Percentiles rank a stretch among this genome's conserved stretches.
These are phyloP conservation scores for Sporothrix curviconia DNA, from an alignment of 2,329 filamentous ascomycete genomes.

Conservation along the genomic window DNA sequence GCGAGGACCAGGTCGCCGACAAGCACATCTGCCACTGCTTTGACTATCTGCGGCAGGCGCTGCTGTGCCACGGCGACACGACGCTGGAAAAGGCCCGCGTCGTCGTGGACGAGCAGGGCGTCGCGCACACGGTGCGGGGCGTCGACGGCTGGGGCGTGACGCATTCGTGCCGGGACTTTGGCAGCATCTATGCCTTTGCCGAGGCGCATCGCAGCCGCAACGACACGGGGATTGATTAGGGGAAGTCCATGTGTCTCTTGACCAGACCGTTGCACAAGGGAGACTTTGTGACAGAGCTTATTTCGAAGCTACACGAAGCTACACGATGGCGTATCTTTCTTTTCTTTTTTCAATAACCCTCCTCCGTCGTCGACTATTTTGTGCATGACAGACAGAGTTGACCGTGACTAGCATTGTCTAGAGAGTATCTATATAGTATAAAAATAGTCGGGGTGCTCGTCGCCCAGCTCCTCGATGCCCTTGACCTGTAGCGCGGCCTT, in stretches of 20 bases:
- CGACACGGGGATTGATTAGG: constrained; percentile 17
- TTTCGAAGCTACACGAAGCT: no score
- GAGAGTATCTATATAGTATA: not conserved
- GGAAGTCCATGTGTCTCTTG: no score
- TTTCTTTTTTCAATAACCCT: no score
- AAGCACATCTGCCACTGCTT: constrained; percentile 22
- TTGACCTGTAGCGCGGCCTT: not conserved
- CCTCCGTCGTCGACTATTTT: no score
- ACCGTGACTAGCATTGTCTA: no score
- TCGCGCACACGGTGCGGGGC: constrained; percentile 10
- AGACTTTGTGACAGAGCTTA: no score
- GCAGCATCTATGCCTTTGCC: constrained; percentile 16
- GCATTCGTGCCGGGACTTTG: constrained; percentile 19
- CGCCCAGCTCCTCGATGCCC: not conserved
- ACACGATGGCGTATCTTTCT: no score
- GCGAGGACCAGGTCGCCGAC: constrained; percentile 16
- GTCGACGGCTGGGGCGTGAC: constrained; percentile 21
- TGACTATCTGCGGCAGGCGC: constrained; percentile 20
- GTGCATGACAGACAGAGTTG: no score
- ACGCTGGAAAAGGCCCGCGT: constrained; percentile 18
- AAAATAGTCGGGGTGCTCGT: not conserved
- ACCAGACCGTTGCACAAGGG: no score
- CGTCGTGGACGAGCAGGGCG: constrained; percentile 3
- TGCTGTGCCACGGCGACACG: constrained; percentile 21
- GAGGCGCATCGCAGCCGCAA: constrained; percentile 16